Evolutionary conservation across 1,139 yeast genomes (phyloP).

Genomic region (Sugiyamaella novakii): DNA sequence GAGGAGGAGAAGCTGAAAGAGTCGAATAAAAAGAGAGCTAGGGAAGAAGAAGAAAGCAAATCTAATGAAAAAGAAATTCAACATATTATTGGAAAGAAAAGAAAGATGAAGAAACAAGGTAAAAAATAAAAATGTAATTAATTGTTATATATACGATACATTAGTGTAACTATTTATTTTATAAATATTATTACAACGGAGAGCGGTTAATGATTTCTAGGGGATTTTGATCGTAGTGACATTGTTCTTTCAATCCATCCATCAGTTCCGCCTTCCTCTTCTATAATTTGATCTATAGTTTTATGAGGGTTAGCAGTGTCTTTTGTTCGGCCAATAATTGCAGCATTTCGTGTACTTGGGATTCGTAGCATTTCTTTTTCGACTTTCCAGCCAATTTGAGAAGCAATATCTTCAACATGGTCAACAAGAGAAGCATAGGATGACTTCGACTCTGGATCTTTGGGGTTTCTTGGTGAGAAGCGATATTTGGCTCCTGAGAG

Average conservation of each 20-base stretch:
- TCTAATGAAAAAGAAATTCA: slow-evolving; percentile 23
- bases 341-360: slow-evolving; percentile 94
- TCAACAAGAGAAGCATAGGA: slow-evolving; percentile 84
- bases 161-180: too few species aligned
- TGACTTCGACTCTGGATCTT: slow-evolving; percentile 48
- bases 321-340: slow-evolving; percentile 66
- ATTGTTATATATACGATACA: too few species aligned
- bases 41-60: slow-evolving; percentile 47
- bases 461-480: slow-evolving; percentile 48
- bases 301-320: slow-evolving; percentile 36
- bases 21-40: slow-evolving; percentile 33
- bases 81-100: slow-evolving; percentile 37
- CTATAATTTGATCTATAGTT: slow-evolving; percentile 48
- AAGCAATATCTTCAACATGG: slow-evolving; percentile 73
- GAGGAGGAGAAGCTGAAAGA: slow-evolving; percentile 39
- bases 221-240: slow-evolving; percentile 36
- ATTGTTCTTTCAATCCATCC: slow-evolving; percentile 73
- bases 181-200: too few species aligned
- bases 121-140: slow-evolving; percentile 10
- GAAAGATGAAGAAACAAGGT: slow-evolving; percentile 32
- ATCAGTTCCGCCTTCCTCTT: slow-evolving; percentile 83
- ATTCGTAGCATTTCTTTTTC: slow-evolving; percentile 87
- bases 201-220: slow-evolving; percentile 46
- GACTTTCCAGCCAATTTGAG: slow-evolving; percentile 75
- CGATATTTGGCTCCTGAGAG: slow-evolving; percentile 74